Evolutionary conservation across 2,329 filamentous ascomycete genomes (phyloP), one percentile per base, ranked within the genome.

Genomic region (Penicillium occitanis): DNA sequence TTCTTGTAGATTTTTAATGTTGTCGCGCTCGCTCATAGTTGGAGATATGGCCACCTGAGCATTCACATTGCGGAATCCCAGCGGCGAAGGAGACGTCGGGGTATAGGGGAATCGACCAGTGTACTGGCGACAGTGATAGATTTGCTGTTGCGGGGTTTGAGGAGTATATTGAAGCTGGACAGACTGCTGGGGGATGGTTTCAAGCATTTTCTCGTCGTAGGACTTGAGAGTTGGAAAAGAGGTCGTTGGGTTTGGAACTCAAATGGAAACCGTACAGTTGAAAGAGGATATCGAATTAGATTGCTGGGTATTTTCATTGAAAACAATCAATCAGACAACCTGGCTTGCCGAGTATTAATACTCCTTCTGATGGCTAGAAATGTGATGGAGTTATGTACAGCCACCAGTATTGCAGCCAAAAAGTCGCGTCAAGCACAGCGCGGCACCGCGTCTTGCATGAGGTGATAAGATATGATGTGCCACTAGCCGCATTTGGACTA

Each of bases 41-140:
- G 72, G 58, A 4, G 68, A 69, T 42, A 68, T 42, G 62, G 68
- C 25, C 59, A 68, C 50, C 68, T 66, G 64, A 66, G 71, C 44
- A 44, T 66, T 68, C 25, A 58, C 59, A 66, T 68, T 50, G 60
- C 57, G 60, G 50, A 42, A 42, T 37, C 61, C 63, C 35, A 67
- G 51, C 44, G 66, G 66, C 58, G 66, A 67, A 59, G 66, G 63
- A 42, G 61, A 61, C 17, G 66, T 42, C 22, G 66, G 63, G 19
- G 53, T 46, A 37, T 61, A 61, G 5, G 42, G 35, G 30, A 66
- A 58, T 19, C 37, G 46, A 19, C 58, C 48, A 5, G 22, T 37
- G 14, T 50, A 53, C 17, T 64, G 40, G 35, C 62, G 25, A 30
- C 40, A 65, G 28, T 46, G 5, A 8, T 48, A 30, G 28, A 10